phyloP scores from a whole-genome alignment of 805 yeast genomes.

The Starmera pachycereana region DNA sequence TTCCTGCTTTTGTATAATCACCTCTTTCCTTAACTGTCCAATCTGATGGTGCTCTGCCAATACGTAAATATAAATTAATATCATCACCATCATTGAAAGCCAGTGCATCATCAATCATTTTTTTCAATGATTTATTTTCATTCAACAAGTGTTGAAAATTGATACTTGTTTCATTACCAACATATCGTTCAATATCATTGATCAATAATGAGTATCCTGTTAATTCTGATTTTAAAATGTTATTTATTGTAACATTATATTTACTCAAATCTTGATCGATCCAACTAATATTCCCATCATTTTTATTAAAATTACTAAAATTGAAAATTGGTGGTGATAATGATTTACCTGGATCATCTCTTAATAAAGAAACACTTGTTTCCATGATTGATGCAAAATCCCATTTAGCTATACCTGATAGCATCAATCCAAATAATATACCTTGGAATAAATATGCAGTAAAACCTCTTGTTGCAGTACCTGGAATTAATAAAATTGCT shows the following conservation, averaged over 20 bases:
- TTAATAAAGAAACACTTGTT: constrained; percentile 49
- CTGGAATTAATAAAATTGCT: constrained; percentile 72
- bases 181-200: constrained; percentile 70
- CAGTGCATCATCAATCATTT: constrained; percentile 23
- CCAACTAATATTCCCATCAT: constrained; percentile 21
- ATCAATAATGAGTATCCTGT: constrained; percentile 55
- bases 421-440: constrained; percentile 63
- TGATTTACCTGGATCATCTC: constrained; percentile 62
- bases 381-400: constrained; percentile 86
- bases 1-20: constrained; percentile 59
- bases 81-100: constrained; percentile 17
- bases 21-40: constrained; percentile 31
- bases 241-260: constrained; percentile 6
- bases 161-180: constrained; percentile 40
- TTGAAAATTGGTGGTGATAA: constrained; percentile 39
- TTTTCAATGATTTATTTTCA: constrained; percentile 19
- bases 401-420: constrained; percentile 88
- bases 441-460: constrained; percentile 77
- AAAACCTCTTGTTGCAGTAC: constrained; percentile 65
- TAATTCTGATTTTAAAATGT: constrained; percentile 20
- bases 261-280: constrained; percentile 7
- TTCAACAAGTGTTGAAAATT: constrained; percentile 27
- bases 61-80: constrained; percentile 39
- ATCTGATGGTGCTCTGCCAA: constrained; percentile 39
- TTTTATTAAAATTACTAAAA: constrained; percentile 1